These are phyloP conservation scores for Phytophthora multivora DNA, from an alignment of 352 stramenopile genomes.

Conservation along the genomic window DNA sequence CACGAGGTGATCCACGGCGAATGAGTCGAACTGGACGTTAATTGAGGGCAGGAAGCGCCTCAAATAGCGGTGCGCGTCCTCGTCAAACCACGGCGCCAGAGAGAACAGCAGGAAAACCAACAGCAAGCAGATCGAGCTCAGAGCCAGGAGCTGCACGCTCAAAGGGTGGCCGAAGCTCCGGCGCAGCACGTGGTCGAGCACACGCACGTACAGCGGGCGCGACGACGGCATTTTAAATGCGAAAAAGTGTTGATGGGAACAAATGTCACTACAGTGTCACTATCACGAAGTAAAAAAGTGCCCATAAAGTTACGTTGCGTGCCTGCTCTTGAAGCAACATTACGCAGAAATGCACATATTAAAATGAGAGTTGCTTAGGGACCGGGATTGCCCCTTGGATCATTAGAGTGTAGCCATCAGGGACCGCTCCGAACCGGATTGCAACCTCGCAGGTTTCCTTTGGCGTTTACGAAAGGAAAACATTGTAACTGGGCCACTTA, in stretches of 20 bases:
- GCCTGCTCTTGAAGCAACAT: too few relatives aligned
- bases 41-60: constrained; percentile 52
- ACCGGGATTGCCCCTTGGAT: too few relatives aligned
- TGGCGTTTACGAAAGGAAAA: too few relatives aligned
- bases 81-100: constrained; percentile 56
- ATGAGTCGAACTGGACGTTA: constrained; percentile 55
- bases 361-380: too few relatives aligned
- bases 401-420: too few relatives aligned
- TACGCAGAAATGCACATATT: too few relatives aligned
- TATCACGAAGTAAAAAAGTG: neutral
- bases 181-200: constrained; percentile 49
- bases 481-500: too few relatives aligned
- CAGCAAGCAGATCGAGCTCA: constrained; percentile 52
- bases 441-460: too few relatives aligned
- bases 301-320: too few relatives aligned
- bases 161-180: constrained; percentile 60
- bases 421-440: too few relatives aligned
- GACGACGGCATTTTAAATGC: constrained; percentile 7
- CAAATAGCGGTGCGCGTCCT: constrained; percentile 58
- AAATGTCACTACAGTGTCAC: constrained; percentile 4
- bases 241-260: constrained; percentile 9
- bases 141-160: constrained; percentile 62
- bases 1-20: constrained; percentile 71
- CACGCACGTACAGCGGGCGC: constrained; percentile 30
- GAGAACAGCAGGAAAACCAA: constrained; percentile 59